Base-by-base conservation (phyloP, 2,329 filamentous ascomycete genomes). In the Colletotrichum sp. region DNA sequence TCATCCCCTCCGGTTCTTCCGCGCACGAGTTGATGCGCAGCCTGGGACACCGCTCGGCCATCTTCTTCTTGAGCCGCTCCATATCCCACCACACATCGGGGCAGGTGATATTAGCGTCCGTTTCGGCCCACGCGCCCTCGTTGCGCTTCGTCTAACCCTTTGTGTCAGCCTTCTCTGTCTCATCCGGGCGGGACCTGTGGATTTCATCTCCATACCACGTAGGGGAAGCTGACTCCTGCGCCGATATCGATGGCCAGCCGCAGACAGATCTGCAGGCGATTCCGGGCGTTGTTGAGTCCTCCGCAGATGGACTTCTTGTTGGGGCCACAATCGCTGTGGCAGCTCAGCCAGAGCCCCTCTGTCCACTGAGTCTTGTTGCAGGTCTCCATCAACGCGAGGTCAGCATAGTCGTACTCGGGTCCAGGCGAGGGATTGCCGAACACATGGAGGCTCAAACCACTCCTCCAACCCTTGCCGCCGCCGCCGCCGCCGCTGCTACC, bases 321-420 rank as follows among this genome's bases (percentile, higher is more conserved):
- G 6, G 65, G 65, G 13, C 65, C 65, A 7, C 65, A 68, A 1
- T 68, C 13, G 65, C 65, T 68, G 13, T 68, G 65, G 28, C 65
- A 68, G 16, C 65, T 57, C 28, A 68, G 18, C 28, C 65, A 68
- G 12, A 68, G 65, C 10, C 65, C 65, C 0, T 57, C 13, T 7
- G 44, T 68, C 65, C 65, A 68, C 22, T n/a, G 12, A 4, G 28
- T 68, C 22, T 68, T 24, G 18, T 34, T 57, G 18, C 65, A 68
- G 18, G 32, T 30, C 13, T 39, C 44, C 32, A 68, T 26, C n/a
- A 68, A 68, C 8, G 44, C 65, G 36, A 52, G 13, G 18, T 68
- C 65, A 8, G 65, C 44, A 10, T 15, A 12, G 15, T 57, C 28
- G 28, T 88, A 84, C 13, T 30, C 1, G 26, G 55, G n/a, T 59